Evolutionary conservation across 257 asterid species (phyloP).

Genomic region (Forsythia viridissima): DNA sequence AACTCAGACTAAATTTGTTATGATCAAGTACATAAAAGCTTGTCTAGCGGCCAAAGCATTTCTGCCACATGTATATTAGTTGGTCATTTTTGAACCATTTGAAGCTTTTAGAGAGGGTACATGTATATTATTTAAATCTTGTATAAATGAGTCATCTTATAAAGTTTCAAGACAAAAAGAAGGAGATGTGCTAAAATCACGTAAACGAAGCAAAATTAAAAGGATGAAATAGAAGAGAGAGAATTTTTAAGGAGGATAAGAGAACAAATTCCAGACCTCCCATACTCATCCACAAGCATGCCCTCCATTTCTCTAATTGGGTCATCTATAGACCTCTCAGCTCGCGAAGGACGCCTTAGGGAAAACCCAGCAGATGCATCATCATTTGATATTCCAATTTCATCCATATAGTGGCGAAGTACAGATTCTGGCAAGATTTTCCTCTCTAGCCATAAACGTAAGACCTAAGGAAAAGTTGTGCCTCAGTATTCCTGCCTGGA

Average conservation of each 20-base stretch:
- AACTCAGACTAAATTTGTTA: slow-evolving; percentile 15
- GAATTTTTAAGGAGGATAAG: neutral
- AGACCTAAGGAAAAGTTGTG: slow-evolving; percentile 48
- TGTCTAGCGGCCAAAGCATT: slow-evolving; percentile 17
- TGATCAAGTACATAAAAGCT: slow-evolving; percentile 1
- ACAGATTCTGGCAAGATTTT: slow-evolving; percentile 82
- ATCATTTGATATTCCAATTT: slow-evolving; percentile 58
- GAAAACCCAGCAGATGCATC: slow-evolving; percentile 64
- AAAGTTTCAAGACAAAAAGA: neutral
- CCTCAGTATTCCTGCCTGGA: slow-evolving; percentile 23
- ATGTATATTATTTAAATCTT: neutral
- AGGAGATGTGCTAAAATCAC: neutral
- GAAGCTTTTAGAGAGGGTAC: neutral
- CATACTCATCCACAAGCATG: slow-evolving; percentile 94
- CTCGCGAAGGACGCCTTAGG: slow-evolving; percentile 84
- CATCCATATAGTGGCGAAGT: slow-evolving; percentile 73
- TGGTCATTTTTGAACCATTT: neutral
- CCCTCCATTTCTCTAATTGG: slow-evolving; percentile 99
- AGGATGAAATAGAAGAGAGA: slow-evolving; percentile 8
- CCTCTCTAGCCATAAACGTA: slow-evolving; percentile 96
- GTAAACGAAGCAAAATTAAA: neutral
- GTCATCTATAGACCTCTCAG: slow-evolving; percentile 91
- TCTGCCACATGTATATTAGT: slow-evolving; percentile 15
- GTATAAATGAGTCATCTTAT: neutral
- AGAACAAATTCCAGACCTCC: slow-evolving; percentile 57